Base-by-base conservation (phyloP, 2,329 filamentous ascomycete species). In the Celoporthe dispersa region DNA sequence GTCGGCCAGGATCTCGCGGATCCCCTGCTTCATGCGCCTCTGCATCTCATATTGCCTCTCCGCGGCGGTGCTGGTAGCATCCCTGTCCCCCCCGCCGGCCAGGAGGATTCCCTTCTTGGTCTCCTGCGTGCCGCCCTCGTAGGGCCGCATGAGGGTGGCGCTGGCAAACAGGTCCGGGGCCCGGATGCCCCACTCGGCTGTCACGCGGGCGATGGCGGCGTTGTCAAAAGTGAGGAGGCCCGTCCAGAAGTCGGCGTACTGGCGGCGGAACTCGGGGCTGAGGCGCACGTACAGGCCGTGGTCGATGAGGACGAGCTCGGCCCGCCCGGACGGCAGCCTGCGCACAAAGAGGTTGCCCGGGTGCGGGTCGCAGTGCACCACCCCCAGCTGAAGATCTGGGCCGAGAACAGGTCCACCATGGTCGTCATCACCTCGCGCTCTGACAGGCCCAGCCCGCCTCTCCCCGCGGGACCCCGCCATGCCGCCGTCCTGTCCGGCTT, bases 331-430 rank as follows among this genome's bases (percentile, higher is more conserved):
- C 1, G 94, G 92, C 22, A 93, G 85, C 11, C 96, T 91, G 11
- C 96, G 92, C 77, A 98, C 91, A 82, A 99, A 97, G 79, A 98
- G 96, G 81, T 99, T 99, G 37, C 95, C 95, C 1, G 96, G 96
- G 78, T 99, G 96, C 12, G 96, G 96, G 79, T 99, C 96, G 81
- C 95, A 98, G 83, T 99, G 95, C 0, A 98, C 93, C 59, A 93
- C 88, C 16, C 96, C 93, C 94, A 98, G 73, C 97, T 91, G 84
- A 98, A 99, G 87, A 98, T 98, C 78, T 98, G 95, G 2, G 94
- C 94, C n/a, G 91, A 93, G 84, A 98, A 99, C 44, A 98, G 87
- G 79, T 98, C 95, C 64, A 98, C 89, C 90, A 98, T 98, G 41
- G 94, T 98, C 7, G 91, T 92, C 96, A 98, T 98, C 70, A 98